A percentile compares a stretch with the other conserved stretches of the same genome.
Evolutionary conservation across 1,284 basidiomycete genomes (phyloP).

Genomic region (Trametes hirsuta): DNA sequence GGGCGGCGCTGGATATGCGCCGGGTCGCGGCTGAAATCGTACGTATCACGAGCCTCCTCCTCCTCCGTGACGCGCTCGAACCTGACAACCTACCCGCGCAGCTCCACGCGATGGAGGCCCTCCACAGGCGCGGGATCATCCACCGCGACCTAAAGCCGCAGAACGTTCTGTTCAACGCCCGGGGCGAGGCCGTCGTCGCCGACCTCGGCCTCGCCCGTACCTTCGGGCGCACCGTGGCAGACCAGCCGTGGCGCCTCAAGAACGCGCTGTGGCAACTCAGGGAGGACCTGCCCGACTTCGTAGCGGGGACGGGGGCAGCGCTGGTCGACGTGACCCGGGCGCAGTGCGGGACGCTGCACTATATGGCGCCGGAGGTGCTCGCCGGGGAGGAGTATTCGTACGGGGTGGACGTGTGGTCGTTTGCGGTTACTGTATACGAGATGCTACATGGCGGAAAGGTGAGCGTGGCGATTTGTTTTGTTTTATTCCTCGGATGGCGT

Average conservation of each 20-base stretch:
- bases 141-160: conserved; percentile 50
- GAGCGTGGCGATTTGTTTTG: not conserved
- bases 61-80: conserved; percentile 42
- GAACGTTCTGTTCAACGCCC: conserved; percentile 56
- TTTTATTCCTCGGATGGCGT: not conserved
- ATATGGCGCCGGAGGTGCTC: conserved; percentile 64
- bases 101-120: conserved; percentile 24
- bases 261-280: conserved; percentile 36
- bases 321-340: too few species aligned
- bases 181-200: conserved; percentile 55
- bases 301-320: too few species aligned
- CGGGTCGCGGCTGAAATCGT: conserved; percentile 30
- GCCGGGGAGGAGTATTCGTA: conserved; percentile 50
- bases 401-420: conserved; percentile 42
- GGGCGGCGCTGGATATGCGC: conserved; percentile 10
- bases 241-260: conserved; percentile 34
- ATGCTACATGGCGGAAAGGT: conserved; percentile 52
- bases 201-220: conserved; percentile 69
- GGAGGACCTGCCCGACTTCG: not conserved
- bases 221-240: conserved; percentile 47
- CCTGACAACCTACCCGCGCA: conserved; percentile 37
- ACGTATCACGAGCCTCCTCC: not conserved
- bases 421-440: conserved; percentile 62
- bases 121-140: conserved; percentile 49
- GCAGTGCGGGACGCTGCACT: conserved; percentile 43